Percentiles rank a stretch among this genome's conserved stretches.
Conservation (phyloP, 371 early-diverging fungal genomes). For the Actinomortierella wolfii region DNA sequence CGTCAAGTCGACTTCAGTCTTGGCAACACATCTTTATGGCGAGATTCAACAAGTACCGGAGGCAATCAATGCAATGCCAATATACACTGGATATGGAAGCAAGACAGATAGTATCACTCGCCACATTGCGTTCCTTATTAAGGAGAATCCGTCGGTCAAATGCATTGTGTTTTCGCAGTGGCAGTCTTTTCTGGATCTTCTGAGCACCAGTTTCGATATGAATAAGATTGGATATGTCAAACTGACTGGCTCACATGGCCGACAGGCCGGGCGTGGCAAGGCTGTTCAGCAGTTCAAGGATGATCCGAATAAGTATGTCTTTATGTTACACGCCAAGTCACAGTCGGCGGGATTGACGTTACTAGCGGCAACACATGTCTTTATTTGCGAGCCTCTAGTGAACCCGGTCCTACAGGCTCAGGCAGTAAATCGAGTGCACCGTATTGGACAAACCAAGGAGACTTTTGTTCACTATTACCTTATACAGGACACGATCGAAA, state of each 20-base stretch:
- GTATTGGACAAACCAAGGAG: conserved; percentile 44
- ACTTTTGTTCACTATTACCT: conserved; percentile 46
- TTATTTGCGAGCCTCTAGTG: conserved; percentile 59
- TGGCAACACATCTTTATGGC: neutral
- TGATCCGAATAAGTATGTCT: conserved; percentile 49
- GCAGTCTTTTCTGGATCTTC: conserved; percentile 59
- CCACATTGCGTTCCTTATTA: conserved; percentile 57
- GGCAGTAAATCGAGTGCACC: conserved; percentile 55
- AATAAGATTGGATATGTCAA: conserved; percentile 60
- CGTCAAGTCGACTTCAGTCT: too few relatives aligned
- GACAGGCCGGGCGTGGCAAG: conserved; percentile 3
- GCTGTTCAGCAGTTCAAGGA: conserved; percentile 48
- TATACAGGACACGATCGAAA: conserved; percentile 52
- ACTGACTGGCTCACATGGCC: conserved; percentile 17
- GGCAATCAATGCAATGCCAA: conserved; percentile 10
- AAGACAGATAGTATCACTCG: conserved; percentile 70
- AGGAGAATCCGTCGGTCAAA: conserved; percentile 53
- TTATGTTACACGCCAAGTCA: conserved; percentile 56
- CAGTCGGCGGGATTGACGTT: conserved; percentile 60
- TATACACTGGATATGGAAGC: conserved; percentile 33
- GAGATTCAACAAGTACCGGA: conserved; percentile 24
- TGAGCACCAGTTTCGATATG: conserved; percentile 50
- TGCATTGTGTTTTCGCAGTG: conserved; percentile 75
- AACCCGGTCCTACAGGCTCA: conserved; percentile 56
- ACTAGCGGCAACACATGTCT: conserved; percentile 53